These are phyloP conservation scores for Pterulicium gracile DNA, from an alignment of 1,284 basidiomycete species.

Conservation along the genomic window DNA sequence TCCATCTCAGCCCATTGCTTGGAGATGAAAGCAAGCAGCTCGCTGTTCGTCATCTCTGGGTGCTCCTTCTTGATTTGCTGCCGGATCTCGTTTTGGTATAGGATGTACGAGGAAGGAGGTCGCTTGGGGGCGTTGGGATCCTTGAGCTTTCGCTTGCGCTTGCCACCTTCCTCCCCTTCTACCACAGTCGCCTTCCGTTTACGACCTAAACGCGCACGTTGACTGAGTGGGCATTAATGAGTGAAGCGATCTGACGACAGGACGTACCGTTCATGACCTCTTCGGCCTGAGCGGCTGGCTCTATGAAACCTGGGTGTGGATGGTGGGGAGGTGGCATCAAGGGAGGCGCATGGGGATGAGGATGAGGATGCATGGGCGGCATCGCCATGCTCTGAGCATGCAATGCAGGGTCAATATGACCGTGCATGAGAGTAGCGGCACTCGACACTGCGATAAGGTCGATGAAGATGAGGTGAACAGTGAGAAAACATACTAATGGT, in stretches of 20 bases:
- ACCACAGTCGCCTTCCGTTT: constrained; percentile 43
- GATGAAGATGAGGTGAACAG: too few relatives aligned
- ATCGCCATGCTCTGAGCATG: background rate
- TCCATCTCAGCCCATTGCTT: constrained; percentile 66
- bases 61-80: constrained; percentile 56
- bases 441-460: too few relatives aligned
- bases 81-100: constrained; percentile 91
- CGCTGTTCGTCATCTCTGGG: constrained; percentile 59
- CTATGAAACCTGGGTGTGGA: background rate
- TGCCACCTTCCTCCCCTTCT: constrained; percentile 29
- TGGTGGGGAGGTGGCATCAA: background rate
- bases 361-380: background rate
- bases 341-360: background rate
- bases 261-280: too few relatives aligned
- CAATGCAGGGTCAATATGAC: background rate
- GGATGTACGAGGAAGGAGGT: constrained; percentile 88
- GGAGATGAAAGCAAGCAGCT: constrained; percentile 65
- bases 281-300: background rate
- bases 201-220: constrained; percentile 16
- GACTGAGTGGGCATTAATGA: constrained; percentile 9
- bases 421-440: background rate
- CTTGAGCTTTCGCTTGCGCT: constrained; percentile 56
- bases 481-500: too few relatives aligned
- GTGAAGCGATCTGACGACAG: background rate
- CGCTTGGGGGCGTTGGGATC: constrained; percentile 95